Base-by-base conservation (phyloP, 257 asterid species). In the Salvia hispanica region DNA sequence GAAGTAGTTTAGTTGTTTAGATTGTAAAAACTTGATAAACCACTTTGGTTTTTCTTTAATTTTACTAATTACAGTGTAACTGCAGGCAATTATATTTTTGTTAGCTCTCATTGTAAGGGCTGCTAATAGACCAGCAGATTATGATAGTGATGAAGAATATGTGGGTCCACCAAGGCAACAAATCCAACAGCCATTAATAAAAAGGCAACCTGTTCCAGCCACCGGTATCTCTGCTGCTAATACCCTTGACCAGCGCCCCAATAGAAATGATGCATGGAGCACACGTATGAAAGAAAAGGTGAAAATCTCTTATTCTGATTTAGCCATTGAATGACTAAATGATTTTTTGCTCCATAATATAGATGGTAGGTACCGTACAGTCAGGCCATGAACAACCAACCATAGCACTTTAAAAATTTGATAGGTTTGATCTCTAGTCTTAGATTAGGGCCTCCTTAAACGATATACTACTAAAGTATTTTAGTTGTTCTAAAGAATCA, bases 231-330 rank as follows among this genome's bases (percentile, higher is more conserved):
- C 99, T 67, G 93, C 74, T 75, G 72, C 88, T 68, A 90, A 82
- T 73, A 66, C 87, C 48, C 86, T 83, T 58, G 99, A 94, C 69
- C 86, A 86, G 18, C 99, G 96, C 73, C 89, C 97, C 8, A 91
- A 92, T 69, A 86, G 98, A 75, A 94, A 75, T 47, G 99, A 94
- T 74, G 97, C 99, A 62, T 94, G 99, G 99, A 94, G 99, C 73
- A 69, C 93, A 54, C 96, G 99, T 34, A 94, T 94, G 98, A 79
- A 95, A 78, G 98, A 91, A 74, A 94, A 94, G 99, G 99, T 89
- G 68, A 48, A 66, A 43, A 61, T 52, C 6, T 6, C 62, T 44
- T 9, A n/a, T 64, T 34, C 40, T 58, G 60, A 57, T 59, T 45
- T 40, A 40, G 5, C 18, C 39, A 28, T 18, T 45, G 31, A 62